These are phyloP conservation scores for Spencermartinsiella ligniputridi DNA, from an alignment of 1,139 yeast genomes.

Conservation along the genomic window DNA sequence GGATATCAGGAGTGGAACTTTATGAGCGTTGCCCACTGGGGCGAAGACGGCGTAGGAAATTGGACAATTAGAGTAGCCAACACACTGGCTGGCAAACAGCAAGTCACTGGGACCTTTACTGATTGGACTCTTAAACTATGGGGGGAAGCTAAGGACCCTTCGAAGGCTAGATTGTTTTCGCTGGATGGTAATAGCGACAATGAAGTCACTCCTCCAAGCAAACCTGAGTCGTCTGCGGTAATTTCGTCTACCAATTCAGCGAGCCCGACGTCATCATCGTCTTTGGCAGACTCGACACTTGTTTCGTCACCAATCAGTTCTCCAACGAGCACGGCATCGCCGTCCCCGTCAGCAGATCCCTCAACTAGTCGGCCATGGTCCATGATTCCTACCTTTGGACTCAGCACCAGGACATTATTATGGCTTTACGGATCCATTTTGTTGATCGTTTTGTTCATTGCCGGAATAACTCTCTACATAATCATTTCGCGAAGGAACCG, in stretches of 20 bases:
- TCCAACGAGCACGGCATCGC: no score
- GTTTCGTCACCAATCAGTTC: no score
- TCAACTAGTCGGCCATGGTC: conserved; percentile 19
- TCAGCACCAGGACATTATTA: conserved; percentile 28
- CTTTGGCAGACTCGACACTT: conserved; percentile 12
- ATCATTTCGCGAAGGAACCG: conserved; percentile 24
- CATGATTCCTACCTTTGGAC: conserved; percentile 34
- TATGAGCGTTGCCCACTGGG: conserved; percentile 99
- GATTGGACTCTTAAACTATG: conserved; percentile 78
- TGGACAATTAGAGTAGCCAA: conserved; percentile 73
- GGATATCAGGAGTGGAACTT: conserved; percentile 88
- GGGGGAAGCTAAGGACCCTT: conserved; percentile 70
- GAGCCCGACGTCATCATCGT: conserved; percentile 10
- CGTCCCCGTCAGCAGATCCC: conserved; percentile 7
- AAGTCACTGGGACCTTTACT: conserved; percentile 43
- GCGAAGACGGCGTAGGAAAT: conserved; percentile 74
- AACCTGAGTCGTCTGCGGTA: conserved; percentile 4
- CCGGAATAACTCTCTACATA: conserved; percentile 27
- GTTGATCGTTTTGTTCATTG: conserved; percentile 30
- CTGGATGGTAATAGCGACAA: conserved; percentile 24
- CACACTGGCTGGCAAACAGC: conserved; percentile 34
- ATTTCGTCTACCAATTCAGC: conserved; percentile 11
- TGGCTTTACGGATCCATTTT: conserved; percentile 35
- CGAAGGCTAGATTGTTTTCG: conserved; percentile 49
- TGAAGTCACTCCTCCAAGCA: conserved; percentile 6